Evolutionary conservation across 176 grass and related monocot genomes (phyloP), one percentile per base, ranked within the genome.

Genomic region (Oryza nivara): DNA sequence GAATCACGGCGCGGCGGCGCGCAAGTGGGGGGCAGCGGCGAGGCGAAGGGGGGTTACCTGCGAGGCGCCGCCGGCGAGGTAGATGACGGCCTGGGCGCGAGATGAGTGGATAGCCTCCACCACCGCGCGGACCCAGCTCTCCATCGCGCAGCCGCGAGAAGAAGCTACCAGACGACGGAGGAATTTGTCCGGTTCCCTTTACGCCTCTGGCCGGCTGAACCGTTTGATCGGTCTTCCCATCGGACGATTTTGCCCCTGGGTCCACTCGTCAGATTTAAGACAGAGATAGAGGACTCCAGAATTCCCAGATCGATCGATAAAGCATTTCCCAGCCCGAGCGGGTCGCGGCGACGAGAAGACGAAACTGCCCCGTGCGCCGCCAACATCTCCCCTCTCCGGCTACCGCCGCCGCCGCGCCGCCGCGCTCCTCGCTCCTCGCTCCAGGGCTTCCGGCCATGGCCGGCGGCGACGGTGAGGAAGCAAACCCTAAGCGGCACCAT

Each of bases 51-150:
- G 19, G 26, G 47, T 22, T 54, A 95, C 96, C 91, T 95, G 96
- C 46, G 96, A 98, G 65, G 93, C 89, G 34, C 96, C 96, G 77
- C 96, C 96, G 91, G 96, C 80, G 89, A 98, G 93, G 88, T 90
- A 93, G 93, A 98, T 79, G 73, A 98, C 93, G 34, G 83, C 87
- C 82, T 94, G 91, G 22, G 80, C 58, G 28, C 87, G 89, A 61
- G 84, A 92, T 71, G 89, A 93, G 72, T 98, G 88, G 89, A 98
- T 94, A 56, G 88, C 89, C 66, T 95, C 91, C 30, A 95, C 89
- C 54, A 73, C 70, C 19, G 89, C 85, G 68, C 84, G 89, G 85
- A 94, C 91, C 85, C 93, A 94, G 58, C 88, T 75, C 77, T 95
- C 96, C 91, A 93, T 93, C 68, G 1, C 48, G 74, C 66, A 14